These are phyloP conservation scores for Neoboletus brunneissimus DNA, from an alignment of 768 basidiomycete species.

Conservation along the genomic window DNA sequence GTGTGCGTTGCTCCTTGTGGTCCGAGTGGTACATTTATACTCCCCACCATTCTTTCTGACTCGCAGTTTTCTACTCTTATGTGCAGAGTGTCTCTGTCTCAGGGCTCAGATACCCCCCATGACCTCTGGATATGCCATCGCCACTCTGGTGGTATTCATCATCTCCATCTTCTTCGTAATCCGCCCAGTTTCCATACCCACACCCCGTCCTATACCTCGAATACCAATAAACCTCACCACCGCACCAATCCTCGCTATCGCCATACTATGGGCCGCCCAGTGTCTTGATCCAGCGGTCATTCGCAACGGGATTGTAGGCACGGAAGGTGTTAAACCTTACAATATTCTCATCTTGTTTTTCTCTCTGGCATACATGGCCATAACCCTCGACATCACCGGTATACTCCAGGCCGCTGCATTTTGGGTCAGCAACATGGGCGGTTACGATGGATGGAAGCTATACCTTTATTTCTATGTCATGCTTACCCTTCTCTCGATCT, in stretches of 20 bases:
- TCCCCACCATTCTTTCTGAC: background rate
- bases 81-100: background rate
- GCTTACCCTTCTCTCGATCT: conserved; percentile 70
- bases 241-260: conserved; percentile 52
- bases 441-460: conserved; percentile 65
- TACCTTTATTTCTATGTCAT: conserved; percentile 82
- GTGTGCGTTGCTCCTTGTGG: background rate
- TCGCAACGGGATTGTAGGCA: conserved; percentile 75
- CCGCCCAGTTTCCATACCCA: conserved; percentile 41
- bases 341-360: conserved; percentile 93
- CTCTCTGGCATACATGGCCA: conserved; percentile 88
- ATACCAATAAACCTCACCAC: conserved; percentile 50
- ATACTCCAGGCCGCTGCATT: conserved; percentile 84
- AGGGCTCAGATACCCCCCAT: conserved; percentile 25
- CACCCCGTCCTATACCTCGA: conserved; percentile 32
- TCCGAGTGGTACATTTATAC: background rate
- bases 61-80: background rate
- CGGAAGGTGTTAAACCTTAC: conserved; percentile 79
- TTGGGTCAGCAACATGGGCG: conserved; percentile 81
- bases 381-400: conserved; percentile 88
- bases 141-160: conserved; percentile 52
- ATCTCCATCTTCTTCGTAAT: conserved; percentile 54
- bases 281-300: conserved; percentile 50
- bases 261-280: conserved; percentile 53
- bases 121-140: conserved; percentile 45